Percentiles rank a stretch among this genome's conserved stretches.
phyloP scores from a whole-genome alignment of 495 filamentous ascomycete species.

The Aspergillus carlsbadensis region DNA sequence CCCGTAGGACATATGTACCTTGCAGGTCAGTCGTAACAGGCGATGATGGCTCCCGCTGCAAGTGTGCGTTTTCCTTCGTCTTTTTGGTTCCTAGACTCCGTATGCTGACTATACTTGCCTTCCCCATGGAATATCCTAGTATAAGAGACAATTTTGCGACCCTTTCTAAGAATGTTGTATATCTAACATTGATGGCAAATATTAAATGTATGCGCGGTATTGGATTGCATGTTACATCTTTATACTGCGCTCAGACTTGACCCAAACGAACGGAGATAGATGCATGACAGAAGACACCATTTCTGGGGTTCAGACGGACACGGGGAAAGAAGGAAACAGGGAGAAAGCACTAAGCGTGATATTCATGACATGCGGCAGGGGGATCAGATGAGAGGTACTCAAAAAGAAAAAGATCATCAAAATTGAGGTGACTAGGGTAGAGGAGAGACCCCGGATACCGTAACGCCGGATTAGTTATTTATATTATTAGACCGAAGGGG shows the following conservation, averaged over 20 bases:
- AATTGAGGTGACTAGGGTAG: constrained; percentile 15
- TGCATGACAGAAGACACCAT: constrained; percentile 4
- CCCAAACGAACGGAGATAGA: constrained; percentile 12
- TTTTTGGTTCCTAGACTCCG: too few species aligned
- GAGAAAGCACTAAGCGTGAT: constrained; percentile 9
- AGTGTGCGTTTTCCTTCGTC: too few species aligned
- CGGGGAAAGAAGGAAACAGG: neutral
- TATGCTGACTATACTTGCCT: too few species aligned
- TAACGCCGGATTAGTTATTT: constrained; percentile 49
- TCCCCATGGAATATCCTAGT: too few species aligned
- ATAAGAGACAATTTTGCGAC: neutral
- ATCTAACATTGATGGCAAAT: neutral
- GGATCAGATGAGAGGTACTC: constrained; percentile 2
- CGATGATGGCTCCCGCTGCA: too few species aligned
- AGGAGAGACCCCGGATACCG: constrained; percentile 27
- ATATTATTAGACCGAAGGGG: constrained; percentile 31
- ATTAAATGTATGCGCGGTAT: constrained; percentile 17
- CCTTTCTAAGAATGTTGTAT: neutral
- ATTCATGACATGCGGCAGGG: constrained; percentile 19
- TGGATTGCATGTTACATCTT: constrained; percentile 31
- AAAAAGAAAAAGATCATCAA: constrained; percentile 29
- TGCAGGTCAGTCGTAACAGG: too few species aligned
- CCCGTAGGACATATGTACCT: too few species aligned
- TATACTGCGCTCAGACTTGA: constrained; percentile 29
- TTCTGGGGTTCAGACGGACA: constrained; percentile 7